A percentile compares a stretch with the other conserved stretches of the same genome.
phyloP scores from a whole-genome alignment of 2,329 filamentous ascomycete genomes.

The Aspergillus quadricinctus region DNA sequence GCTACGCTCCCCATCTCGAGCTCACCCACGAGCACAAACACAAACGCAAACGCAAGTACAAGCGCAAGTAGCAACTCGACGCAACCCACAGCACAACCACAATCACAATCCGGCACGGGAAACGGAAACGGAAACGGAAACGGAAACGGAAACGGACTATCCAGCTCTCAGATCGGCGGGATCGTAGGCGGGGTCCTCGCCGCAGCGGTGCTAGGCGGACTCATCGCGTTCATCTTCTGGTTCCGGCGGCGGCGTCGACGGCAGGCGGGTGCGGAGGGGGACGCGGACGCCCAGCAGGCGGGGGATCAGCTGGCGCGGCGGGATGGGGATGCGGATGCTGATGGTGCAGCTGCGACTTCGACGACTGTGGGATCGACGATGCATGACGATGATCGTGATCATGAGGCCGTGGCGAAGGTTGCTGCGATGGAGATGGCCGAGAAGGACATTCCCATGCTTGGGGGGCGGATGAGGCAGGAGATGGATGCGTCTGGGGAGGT shows the following conservation, averaged over 20 bases:
- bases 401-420: background rate
- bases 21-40: too few species aligned
- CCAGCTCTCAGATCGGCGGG: slow-evolving; percentile 2
- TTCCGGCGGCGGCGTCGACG: background rate
- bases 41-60: too few species aligned
- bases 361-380: too few species aligned
- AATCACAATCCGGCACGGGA: too few species aligned
- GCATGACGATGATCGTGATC: too few species aligned
- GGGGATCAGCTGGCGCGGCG: background rate
- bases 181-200: slow-evolving; percentile 10
- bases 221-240: slow-evolving; percentile 1
- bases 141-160: too few species aligned
- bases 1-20: background rate
- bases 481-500: slow-evolving; percentile 6
- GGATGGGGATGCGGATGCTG: background rate
- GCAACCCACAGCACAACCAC: too few species aligned
- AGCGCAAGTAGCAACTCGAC: too few species aligned
- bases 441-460: slow-evolving; percentile 6
- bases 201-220: slow-evolving; percentile 1
- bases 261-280: too few species aligned
- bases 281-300: too few species aligned
- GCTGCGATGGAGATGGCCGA: background rate
- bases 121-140: too few species aligned
- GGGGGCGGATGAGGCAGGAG: slow-evolving; percentile 7
- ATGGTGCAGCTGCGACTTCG: background rate